These are phyloP conservation scores for Phaseolus lunatus DNA, from an alignment of 306 rosid species.

Conservation along the genomic window DNA sequence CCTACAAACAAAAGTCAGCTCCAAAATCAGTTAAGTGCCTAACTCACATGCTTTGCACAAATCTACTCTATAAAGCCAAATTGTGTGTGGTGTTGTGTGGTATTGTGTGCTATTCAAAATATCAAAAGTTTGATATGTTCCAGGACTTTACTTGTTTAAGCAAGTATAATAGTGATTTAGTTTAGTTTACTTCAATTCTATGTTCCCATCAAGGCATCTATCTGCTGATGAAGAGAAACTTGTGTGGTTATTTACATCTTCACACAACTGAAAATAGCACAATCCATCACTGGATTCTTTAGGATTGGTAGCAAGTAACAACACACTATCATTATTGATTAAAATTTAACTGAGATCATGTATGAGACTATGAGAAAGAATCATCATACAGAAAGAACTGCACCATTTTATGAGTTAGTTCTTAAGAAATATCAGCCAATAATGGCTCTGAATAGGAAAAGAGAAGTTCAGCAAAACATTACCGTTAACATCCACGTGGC, in stretches of 20 bases:
- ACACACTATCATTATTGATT: background rate
- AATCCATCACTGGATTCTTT: background rate
- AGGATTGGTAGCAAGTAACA: background rate
- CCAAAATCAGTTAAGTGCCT: conserved; percentile 40
- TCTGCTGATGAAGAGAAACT: background rate
- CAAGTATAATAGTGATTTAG: background rate
- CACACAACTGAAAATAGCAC: background rate
- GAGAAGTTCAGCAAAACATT: conserved; percentile 40
- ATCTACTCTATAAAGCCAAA: conserved; percentile 3
- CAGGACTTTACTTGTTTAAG: background rate
- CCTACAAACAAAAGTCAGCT: conserved; percentile 51
- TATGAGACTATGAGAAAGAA: background rate
- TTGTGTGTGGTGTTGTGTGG: background rate
- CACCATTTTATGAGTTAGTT: background rate
- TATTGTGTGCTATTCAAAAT: background rate
- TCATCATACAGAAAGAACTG: background rate
- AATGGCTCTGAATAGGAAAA: background rate
- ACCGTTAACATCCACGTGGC: conserved; percentile 99
- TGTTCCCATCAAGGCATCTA: background rate
- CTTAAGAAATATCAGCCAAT: background rate
- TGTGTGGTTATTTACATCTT: background rate
- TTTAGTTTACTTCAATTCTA: conserved; percentile 30
- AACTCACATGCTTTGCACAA: conserved; percentile 1
- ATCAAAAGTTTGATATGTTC: conserved; percentile 21
- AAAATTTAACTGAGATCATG: background rate